Percentiles rank a stretch among this genome's conserved stretches.
These are phyloP conservation scores for Pseudopyrenochaeta lycopersici DNA, from an alignment of 2,329 filamentous ascomycete species.

Conservation along the genomic window DNA sequence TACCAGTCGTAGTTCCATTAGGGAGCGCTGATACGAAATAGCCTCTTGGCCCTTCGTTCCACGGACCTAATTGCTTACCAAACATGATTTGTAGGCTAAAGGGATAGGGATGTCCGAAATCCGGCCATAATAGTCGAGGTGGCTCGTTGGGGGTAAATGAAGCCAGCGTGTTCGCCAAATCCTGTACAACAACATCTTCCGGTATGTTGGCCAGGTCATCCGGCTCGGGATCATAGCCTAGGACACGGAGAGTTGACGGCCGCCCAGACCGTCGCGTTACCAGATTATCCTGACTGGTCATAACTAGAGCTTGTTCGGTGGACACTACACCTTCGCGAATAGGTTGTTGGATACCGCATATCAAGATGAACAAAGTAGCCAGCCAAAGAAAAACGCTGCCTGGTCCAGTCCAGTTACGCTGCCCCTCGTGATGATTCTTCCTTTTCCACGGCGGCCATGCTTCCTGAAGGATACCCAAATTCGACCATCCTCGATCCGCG, in stretches of 20 bases:
- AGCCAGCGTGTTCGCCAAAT: conserved; percentile 5
- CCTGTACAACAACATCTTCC: conserved; percentile 13
- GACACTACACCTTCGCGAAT: conserved; percentile 8
- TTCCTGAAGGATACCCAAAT: background rate
- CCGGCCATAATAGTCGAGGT: conserved; percentile 1
- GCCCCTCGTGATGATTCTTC: background rate
- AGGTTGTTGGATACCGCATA: conserved; percentile 11
- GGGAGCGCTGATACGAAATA: conserved; percentile 8
- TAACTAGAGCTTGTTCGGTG: background rate
- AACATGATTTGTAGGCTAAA: background rate
- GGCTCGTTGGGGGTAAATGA: background rate
- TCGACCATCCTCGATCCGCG: conserved; percentile 13
- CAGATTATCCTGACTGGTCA: conserved; percentile 2
- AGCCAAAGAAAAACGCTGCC: conserved; percentile 9
- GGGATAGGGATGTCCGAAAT: background rate
- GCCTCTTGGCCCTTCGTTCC: background rate
- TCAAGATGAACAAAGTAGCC: conserved; percentile 3
- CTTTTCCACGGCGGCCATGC: conserved; percentile 8
- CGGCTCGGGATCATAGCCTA: conserved; percentile 14
- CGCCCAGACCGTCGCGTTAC: no score
- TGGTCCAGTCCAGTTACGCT: background rate
- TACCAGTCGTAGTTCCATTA: conserved; percentile 5
- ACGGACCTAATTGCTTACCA: background rate
- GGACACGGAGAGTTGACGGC: no score
- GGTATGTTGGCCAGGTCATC: conserved; percentile 13